Conservation (phyloP, 768 basidiomycete species). For the Mycena pura region DNA sequence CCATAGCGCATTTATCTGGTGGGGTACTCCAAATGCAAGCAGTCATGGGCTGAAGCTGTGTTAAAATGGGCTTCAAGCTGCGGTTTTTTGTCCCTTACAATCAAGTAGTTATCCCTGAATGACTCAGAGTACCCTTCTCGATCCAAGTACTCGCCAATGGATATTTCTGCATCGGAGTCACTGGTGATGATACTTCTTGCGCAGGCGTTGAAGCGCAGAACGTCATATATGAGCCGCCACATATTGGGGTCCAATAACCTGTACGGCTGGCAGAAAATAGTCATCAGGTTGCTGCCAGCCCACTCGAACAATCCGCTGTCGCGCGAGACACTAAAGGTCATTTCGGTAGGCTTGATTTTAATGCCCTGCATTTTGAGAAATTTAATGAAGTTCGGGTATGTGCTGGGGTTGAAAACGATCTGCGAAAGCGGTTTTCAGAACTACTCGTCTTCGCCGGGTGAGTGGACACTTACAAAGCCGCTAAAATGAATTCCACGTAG, state of each 20-base stretch:
- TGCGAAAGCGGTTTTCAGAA: constrained; percentile 33
- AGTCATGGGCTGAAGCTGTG: constrained; percentile 69
- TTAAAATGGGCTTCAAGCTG: constrained; percentile 4
- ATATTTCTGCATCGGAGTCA: constrained; percentile 50
- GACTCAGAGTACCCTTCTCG: constrained; percentile 67
- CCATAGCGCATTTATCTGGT: constrained; percentile 68
- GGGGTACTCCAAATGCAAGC: constrained; percentile 84
- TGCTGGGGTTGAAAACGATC: constrained; percentile 80
- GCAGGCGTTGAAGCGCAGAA: constrained; percentile 76
- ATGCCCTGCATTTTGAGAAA: constrained; percentile 63
- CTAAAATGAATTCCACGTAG: constrained; percentile 37
- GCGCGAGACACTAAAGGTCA: constrained; percentile 82
- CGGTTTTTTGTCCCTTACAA: constrained; percentile 51
- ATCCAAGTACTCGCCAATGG: constrained; percentile 67
- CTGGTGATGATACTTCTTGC: constrained; percentile 54
- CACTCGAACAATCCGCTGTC: constrained; percentile 77
- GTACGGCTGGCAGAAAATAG: constrained; percentile 71
- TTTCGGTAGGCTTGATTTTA: constrained; percentile 63
- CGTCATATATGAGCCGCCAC: constrained; percentile 77
- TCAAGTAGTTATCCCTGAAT: constrained; percentile 77
- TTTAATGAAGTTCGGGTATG: constrained; percentile 80
- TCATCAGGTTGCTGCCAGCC: constrained; percentile 68
- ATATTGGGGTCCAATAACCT: constrained; percentile 69
- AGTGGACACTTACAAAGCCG: constrained; percentile 56
- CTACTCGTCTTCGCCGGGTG: neutral